Evolutionary conservation across 2,329 filamentous ascomycete species (phyloP).

Genomic region (Davidsoniella neocaledoniae): DNA sequence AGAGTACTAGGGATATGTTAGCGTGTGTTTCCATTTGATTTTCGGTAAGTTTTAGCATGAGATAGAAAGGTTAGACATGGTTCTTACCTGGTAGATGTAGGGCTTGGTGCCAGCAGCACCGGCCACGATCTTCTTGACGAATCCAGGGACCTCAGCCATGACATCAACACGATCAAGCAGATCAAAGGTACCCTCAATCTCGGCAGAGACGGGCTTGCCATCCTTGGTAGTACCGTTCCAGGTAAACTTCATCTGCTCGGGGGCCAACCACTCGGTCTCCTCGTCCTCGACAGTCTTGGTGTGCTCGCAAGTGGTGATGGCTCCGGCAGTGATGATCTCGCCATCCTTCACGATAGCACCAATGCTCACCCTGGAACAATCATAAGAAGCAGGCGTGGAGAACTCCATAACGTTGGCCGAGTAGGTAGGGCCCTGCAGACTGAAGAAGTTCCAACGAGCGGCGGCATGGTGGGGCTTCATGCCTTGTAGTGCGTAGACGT

Average conservation of each 20-base stretch:
- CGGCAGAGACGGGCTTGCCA: conserved; percentile 52
- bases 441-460: conserved; percentile 79
- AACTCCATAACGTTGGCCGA: conserved; percentile 93
- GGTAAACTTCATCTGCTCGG: conserved; percentile 52
- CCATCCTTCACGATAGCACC: conserved; percentile 68
- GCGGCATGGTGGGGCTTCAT: conserved; percentile 99
- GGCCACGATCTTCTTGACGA: conserved; percentile 87
- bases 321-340: conserved; percentile 59
- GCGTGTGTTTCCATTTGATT: conserved; percentile 3
- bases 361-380: conserved; percentile 65
- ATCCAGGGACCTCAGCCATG: conserved; percentile 89
- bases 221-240: conserved; percentile 71
- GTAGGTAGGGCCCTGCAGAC: conserved; percentile 76
- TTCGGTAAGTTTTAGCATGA: not conserved
- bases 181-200: conserved; percentile 49
- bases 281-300: conserved; percentile 51
- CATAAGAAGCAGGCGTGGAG: conserved; percentile 86
- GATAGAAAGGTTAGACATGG: not conserved
- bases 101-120: conserved; percentile 82
- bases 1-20: conserved; percentile 41
- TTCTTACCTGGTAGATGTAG: conserved; percentile 79
- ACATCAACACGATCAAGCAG: conserved; percentile 70
- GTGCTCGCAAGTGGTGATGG: conserved; percentile 49
- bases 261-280: conserved; percentile 80
- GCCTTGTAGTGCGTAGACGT: conserved; percentile 76